A percentile compares a stretch with the other conserved stretches of the same genome.
Evolutionary conservation across 306 rosid species (phyloP).

Genomic region (Sicyos edulis): DNA sequence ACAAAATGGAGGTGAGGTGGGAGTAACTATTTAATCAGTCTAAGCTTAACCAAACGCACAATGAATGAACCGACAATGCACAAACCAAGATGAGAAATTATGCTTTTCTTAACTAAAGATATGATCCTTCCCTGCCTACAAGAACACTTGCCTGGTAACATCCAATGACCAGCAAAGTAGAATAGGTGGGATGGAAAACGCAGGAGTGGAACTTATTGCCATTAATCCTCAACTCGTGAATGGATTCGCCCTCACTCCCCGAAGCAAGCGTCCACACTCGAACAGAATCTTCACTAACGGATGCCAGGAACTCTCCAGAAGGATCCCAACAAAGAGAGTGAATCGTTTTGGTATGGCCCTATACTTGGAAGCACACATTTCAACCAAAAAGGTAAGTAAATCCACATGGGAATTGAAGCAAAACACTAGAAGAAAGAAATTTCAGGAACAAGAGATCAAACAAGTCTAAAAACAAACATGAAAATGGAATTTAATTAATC

Average conservation of each 20-base stretch:
- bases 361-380: slow-evolving; percentile 27
- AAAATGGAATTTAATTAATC: not conserved
- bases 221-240: slow-evolving; percentile 79
- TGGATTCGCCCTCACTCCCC: slow-evolving; percentile 74
- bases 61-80: not conserved
- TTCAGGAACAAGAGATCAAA: not conserved
- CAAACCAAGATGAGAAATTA: not conserved
- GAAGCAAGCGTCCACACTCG: slow-evolving; percentile 81
- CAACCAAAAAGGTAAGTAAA: slow-evolving; percentile 3
- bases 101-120: not conserved
- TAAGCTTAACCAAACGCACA: not conserved
- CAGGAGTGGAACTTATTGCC: slow-evolving; percentile 81
- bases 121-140: not conserved
- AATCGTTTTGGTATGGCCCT: slow-evolving; percentile 78
- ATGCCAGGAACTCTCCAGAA: slow-evolving; percentile 86
- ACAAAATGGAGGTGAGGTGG: not conserved
- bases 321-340: slow-evolving; percentile 88
- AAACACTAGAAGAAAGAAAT: not conserved
- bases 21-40: not conserved
- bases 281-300: slow-evolving; percentile 93
- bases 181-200: slow-evolving; percentile 81
- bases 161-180: slow-evolving; percentile 84
- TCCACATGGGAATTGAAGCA: not conserved
- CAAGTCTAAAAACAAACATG: not conserved
- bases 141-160: slow-evolving; percentile 77